phyloP scores from a whole-genome alignment of 169 alveolate genomes.

The Besnoitia besnoiti region DNA sequence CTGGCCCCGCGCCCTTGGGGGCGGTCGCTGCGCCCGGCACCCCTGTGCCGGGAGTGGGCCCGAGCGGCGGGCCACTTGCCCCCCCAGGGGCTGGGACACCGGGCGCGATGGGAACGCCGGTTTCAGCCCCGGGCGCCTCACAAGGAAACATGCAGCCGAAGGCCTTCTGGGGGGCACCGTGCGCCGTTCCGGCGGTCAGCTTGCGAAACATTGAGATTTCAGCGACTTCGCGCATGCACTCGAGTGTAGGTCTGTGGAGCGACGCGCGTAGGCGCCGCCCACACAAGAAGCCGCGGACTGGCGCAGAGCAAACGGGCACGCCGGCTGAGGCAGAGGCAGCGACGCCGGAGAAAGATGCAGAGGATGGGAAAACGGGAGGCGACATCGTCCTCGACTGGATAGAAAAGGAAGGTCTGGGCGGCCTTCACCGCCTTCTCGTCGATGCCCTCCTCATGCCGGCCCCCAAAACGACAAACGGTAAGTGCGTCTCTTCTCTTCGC shows the following conservation, averaged over 20 bases:
- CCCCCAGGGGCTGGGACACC: not conserved
- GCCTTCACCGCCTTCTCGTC: constrained; percentile 39
- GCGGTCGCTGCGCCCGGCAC: not conserved
- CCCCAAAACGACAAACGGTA: constrained; percentile 33
- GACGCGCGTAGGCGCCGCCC: not conserved
- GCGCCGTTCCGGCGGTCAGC: not conserved
- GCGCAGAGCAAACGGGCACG: not conserved
- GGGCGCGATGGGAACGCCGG: not conserved
- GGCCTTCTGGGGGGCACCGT: not conserved
- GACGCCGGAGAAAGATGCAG: not conserved
- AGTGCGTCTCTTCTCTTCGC: no score
- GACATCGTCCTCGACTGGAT: not conserved
- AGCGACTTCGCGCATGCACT: not conserved
- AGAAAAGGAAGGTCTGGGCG: not conserved
- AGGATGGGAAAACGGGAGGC: not conserved
- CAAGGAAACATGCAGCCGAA: not conserved
- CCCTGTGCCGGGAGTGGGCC: not conserved
- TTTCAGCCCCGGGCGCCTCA: not conserved
- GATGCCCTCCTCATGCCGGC: constrained; percentile 28
- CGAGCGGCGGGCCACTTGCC: not conserved
- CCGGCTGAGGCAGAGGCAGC: not conserved
- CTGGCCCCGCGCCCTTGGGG: not conserved
- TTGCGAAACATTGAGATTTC: not conserved
- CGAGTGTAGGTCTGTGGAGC: not conserved
- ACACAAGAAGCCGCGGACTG: not conserved